Evolutionary conservation across 352 stramenopile species (phyloP).

Genomic region (Phytopythium boreale): DNA sequence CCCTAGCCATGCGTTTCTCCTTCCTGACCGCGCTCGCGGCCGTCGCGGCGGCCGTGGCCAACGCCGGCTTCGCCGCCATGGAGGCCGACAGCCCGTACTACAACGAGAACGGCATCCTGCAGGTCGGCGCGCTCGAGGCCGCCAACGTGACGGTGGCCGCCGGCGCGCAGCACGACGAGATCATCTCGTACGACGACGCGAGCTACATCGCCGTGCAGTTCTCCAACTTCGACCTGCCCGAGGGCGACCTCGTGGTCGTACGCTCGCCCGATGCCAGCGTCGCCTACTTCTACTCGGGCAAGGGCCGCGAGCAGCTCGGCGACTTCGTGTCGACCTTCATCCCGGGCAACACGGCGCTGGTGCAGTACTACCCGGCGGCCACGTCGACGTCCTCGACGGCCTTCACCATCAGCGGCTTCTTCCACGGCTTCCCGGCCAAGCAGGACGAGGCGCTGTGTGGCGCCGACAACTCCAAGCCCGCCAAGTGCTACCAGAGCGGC

Average conservation of each 20-base stretch:
- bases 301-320: conserved; percentile 13
- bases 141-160: conserved; percentile 12
- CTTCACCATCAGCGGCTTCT: conserved; percentile 20
- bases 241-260: conserved; percentile 33
- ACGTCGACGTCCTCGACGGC: conserved; percentile 9
- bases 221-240: conserved; percentile 27
- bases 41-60: conserved; percentile 5
- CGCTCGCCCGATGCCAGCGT: conserved; percentile 22
- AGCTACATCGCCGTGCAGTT: conserved; percentile 38
- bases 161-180: conserved; percentile 13
- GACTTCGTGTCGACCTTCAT: conserved; percentile 21
- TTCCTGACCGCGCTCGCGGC: conserved; percentile 14
- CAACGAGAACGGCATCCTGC: conserved; percentile 20
- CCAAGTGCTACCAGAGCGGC: conserved; percentile 23
- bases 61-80: conserved; percentile 4
- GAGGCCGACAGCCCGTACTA: conserved; percentile 16
- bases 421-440: conserved; percentile 15
- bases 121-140: conserved; percentile 17
- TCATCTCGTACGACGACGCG: conserved; percentile 19
- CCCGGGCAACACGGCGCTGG: conserved; percentile 25
- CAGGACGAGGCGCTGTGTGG: conserved; percentile 24
- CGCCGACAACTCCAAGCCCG: conserved; percentile 23
- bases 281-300: conserved; percentile 15
- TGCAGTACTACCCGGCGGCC: conserved; percentile 58
- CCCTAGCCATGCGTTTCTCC: conserved; percentile 14